Evolutionary conservation across 1,139 yeast genomes (phyloP), one percentile per base, ranked within the genome.

Genomic region (Nakaseomyces delphensis): DNA sequence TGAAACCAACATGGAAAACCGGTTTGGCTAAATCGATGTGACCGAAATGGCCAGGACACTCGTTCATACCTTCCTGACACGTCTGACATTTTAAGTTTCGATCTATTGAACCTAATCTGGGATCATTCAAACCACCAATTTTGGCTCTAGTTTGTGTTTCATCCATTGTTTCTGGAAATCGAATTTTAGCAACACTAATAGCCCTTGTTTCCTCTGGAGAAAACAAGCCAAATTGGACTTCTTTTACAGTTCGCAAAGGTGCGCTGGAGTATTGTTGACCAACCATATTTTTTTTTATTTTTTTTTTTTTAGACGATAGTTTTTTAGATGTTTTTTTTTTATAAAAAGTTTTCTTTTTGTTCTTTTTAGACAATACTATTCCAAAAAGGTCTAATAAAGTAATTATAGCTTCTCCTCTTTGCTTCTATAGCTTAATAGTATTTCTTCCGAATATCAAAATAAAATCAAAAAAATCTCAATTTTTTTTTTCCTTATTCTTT

Each of bases 1-100:
- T 79, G 64, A 86, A 91, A 38, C 95, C 98, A 63, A 93, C 86
- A 66, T 93, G 98, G 66, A 93, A 91, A 25, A 93, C 98, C 9
- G 99, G 98, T 63, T 89, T 91, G 29, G 98, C 97, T 52, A 93
- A 74, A 63, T 93, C 98, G 48, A 93, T 93, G 62, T 93, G 98
- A 53, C 99, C 99, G 67, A 93, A 93, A 69, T 93, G 99, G 47
- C 99, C 99, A 1, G 97, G 97, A 67, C 99, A 93, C 63, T 91
- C 98, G 47, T 93, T 86, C 96, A 91, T 91, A 59, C 93, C 96
- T 66, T 91, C 98, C 58, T 96, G 95, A 73, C 99, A 91, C 27
- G 99, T 91, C 70, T 89, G 97, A 73, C 99, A 91, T 69, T 86
- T 85, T 73, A 83, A 84, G 63, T 87, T 89, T 64, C 98, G 79